Base-by-base conservation (phyloP, 768 basidiomycete genomes). In the Baorangia bicolor region DNA sequence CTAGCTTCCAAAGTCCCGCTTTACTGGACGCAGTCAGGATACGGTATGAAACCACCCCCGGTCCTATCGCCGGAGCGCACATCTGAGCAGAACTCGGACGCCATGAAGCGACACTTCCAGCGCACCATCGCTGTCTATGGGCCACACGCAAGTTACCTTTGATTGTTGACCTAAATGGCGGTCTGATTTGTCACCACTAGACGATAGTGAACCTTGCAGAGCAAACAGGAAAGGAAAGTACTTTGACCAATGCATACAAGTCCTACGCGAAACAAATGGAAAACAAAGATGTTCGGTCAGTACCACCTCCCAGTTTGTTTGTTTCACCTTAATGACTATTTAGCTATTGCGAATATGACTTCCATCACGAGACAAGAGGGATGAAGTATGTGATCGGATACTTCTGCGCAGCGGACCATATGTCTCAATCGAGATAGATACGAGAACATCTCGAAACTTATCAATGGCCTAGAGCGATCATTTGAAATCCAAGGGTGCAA, bases 181-280 rank as follows among this genome's bases (percentile, higher is more conserved):
- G 20, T 61, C 58, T 48, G 50, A 49, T 27, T 47, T 35, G 46
- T 41, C 23, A 20, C 42, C 25, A 18, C 57, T 31, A 96, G 90
- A 85, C 84, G 2, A 79, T 90, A 56, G 80, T 99, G 51, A 97
- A 98, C 68, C 79, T 99, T 9, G 91, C 95, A 2, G 97, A 98
- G 67, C 85, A 90, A 65, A 78, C 84, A 8, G 97, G 97, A 12
- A 97, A 90, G 67, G 97, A 99, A 73, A 87, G 81, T 0, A 75
- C 75, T 2, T 81, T 98, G 11, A 92, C 94, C 0, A 75, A 81
- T 49, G 91, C 87, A 16, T 99, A 92, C 67, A 76, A 83, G 42
- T 82, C 90, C 34, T 84, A 83, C 52, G 81, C 86, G 64, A 73
- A 80, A 8, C 84, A 84, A 65, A 68, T 86, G 44, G 74, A 75